A percentile compares a stretch with the other conserved stretches of the same genome.
phyloP scores from a whole-genome alignment of 2,329 filamentous ascomycete genomes.

The Xylariaceae sp. region DNA sequence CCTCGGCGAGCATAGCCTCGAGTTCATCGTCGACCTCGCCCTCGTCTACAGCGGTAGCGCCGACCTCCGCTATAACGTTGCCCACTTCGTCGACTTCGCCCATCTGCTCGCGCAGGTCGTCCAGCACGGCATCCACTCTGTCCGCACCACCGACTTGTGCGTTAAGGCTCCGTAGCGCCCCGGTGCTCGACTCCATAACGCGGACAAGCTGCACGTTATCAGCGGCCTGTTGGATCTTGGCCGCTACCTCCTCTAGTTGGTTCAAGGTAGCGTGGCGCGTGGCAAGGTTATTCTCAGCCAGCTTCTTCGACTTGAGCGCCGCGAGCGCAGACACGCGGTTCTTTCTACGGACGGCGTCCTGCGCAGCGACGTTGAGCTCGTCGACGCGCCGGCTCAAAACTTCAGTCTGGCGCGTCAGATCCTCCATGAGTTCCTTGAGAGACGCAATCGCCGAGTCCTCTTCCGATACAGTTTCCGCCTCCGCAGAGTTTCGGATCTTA shows the following conservation, averaged over 20 bases:
- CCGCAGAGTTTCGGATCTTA: constrained; percentile 68
- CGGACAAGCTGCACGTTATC: constrained; percentile 84
- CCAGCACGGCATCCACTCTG: constrained; percentile 76
- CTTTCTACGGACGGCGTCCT: constrained; percentile 72
- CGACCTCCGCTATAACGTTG: constrained; percentile 71
- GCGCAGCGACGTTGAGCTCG: constrained; percentile 67
- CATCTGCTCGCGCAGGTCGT: constrained; percentile 80
- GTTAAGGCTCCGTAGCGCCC: constrained; percentile 75
- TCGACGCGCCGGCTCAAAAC: constrained; percentile 71
- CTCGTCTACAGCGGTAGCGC: constrained; percentile 68
- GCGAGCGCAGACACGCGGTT: constrained; percentile 78
- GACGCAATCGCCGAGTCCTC: constrained; percentile 85
- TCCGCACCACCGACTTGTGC: constrained; percentile 77
- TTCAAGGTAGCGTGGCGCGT: constrained; percentile 74
- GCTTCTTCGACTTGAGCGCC: constrained; percentile 81
- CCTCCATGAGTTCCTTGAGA: constrained; percentile 77
- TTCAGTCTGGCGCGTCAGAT: constrained; percentile 74
- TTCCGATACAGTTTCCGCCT: constrained; percentile 62
- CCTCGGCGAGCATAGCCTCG: constrained; percentile 71
- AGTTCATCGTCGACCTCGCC: constrained; percentile 87
- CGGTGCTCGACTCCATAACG: constrained; percentile 79
- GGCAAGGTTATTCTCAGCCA: constrained; percentile 74
- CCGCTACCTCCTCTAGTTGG: constrained; percentile 83
- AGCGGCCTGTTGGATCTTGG: constrained; percentile 83
- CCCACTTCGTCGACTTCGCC: constrained; percentile 81